Conservation (phyloP, 225 moss, liverwort and hornwort species). For the Pleurozium schreberi region DNA sequence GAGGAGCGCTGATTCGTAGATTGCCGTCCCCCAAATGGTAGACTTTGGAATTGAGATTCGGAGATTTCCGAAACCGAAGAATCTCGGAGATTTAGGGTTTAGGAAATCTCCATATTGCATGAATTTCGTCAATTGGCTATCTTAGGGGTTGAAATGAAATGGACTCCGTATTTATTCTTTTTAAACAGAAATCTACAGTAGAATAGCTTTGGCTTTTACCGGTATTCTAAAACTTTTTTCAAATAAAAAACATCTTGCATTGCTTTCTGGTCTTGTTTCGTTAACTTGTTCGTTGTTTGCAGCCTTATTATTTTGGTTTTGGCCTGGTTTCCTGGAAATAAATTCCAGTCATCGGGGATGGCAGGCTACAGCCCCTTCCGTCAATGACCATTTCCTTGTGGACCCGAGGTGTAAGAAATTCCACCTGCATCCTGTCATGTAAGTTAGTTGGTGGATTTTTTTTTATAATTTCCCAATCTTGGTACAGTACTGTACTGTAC, state of each 20-base stretch:
- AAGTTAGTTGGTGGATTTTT: too few relatives aligned
- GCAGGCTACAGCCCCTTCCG: background rate
- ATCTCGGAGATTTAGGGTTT: too few relatives aligned
- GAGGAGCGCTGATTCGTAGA: background rate
- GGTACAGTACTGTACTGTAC: too few relatives aligned
- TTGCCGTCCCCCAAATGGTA: too few relatives aligned
- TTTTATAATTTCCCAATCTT: too few relatives aligned
- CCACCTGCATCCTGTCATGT: too few relatives aligned
- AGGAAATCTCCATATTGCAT: too few relatives aligned
- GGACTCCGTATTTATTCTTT: too few relatives aligned
- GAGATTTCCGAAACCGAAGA: background rate
- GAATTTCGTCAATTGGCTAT: background rate
- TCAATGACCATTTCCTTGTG: background rate
- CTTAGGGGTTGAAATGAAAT: too few relatives aligned
- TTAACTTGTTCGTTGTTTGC: background rate
- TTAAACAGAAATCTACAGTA: too few relatives aligned
- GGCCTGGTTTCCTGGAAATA: background rate
- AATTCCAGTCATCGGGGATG: background rate
- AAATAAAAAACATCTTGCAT: background rate
- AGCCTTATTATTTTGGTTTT: background rate
- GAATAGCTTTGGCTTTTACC: too few relatives aligned
- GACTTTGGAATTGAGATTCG: accelerated
- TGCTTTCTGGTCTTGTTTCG: too few relatives aligned
- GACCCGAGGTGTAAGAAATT: background rate
- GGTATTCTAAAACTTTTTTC: background rate